Evolutionary conservation across 2,329 filamentous ascomycete genomes (phyloP).

Genomic region (Tricladium varicosporioides): DNA sequence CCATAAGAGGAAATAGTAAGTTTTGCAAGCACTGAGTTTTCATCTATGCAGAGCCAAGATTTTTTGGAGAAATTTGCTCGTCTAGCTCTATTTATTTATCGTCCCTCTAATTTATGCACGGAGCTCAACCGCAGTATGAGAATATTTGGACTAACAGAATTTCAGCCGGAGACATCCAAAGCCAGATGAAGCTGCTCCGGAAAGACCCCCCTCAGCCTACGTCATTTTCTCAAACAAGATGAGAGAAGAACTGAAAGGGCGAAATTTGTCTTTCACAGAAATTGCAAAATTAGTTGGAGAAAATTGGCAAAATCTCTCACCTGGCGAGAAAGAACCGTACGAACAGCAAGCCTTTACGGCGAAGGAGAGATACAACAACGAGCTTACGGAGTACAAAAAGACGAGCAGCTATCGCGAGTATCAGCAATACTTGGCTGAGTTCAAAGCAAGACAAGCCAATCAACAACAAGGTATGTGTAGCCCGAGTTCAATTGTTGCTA

Average conservation of each 20-base stretch:
- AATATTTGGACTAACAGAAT: too few species aligned
- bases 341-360: conserved; percentile 69
- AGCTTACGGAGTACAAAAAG: conserved; percentile 74
- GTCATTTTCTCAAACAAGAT: conserved; percentile 85
- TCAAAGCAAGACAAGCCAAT: conserved; percentile 69
- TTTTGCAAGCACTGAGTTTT: background rate
- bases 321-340: conserved; percentile 67
- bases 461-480: conserved; percentile 49
- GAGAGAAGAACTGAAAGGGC: conserved; percentile 73
- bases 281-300: conserved; percentile 82
- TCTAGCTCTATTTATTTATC: background rate
- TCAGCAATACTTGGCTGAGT: conserved; percentile 70
- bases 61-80: background rate
- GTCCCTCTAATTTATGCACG: too few species aligned
- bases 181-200: conserved; percentile 77
- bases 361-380: conserved; percentile 75
- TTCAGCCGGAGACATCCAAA: conserved; percentile 65
- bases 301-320: conserved; percentile 71
- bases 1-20: conserved; percentile 66
- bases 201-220: conserved; percentile 78
- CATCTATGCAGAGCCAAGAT: background rate
- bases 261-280: conserved; percentile 76
- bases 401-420: conserved; percentile 68
- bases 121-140: too few species aligned
- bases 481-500: too few species aligned